Evolutionary conservation across 2,329 filamentous ascomycete genomes (phyloP), one percentile per base, ranked within the genome.

Genomic region (Cordyceps militaris): DNA sequence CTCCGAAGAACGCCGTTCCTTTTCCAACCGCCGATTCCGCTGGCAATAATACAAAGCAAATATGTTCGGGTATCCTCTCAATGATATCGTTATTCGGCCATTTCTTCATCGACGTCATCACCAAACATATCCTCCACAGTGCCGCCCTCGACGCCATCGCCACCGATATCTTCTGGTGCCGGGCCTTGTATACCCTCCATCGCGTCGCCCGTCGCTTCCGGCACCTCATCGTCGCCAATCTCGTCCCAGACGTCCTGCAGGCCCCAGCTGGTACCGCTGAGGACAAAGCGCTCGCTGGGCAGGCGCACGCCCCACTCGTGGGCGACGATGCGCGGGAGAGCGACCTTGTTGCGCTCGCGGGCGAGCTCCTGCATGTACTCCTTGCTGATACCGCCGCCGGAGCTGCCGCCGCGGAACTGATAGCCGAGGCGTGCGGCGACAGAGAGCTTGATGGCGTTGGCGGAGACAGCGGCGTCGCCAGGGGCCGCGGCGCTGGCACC

Each of bases 361-460:
- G 88, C 89, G n/a, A 91, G 75, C 68, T 91, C 87, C 58, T 86
- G 74, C 75, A 92, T 78, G 70, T 88, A 91, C 63, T 93, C 89
- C 68, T 92, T 92, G 69, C 78, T 82, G 52, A 83, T 74, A 9
- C 81, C 81, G 34, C 79, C 74, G 9, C 74, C 77, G 19, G 76
- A 76, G 54, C 75, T 75, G 66, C 79, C 76, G 61, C 81, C 73
- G 61, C 80, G 75, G 72, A 91, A 91, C 67, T 89, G 85, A 68
- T 85, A 87, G 30, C 84, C 80, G 44, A 89, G 76, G 4, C 88
- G 77, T 48, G 81, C 83, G 4, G 83, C 80, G 58, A 92, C 88
- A 24, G 88, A 87, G n/a, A 90, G 81, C 62, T 86, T 81, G 34
- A 92, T 76, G 42, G 87, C 86, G 65, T 84, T 84, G 32, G 86